Conservation (phyloP, 1,284 basidiomycete species). For the Cryptococcus sp. region DNA sequence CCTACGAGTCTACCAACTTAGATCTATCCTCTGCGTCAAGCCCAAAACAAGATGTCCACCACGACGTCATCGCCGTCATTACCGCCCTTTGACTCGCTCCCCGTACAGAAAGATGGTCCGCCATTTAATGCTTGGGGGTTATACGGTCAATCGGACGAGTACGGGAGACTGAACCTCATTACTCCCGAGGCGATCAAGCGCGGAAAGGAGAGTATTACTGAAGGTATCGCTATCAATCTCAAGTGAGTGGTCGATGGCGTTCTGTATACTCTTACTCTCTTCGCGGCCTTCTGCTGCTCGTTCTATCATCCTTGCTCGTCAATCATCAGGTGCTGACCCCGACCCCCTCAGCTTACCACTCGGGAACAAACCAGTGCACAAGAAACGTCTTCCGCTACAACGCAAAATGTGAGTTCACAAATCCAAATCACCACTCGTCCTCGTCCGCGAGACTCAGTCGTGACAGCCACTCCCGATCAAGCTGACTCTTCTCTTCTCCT, state of each 20-base stretch:
- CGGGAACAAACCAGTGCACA: too few species aligned
- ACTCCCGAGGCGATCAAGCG: slow-evolving; percentile 30
- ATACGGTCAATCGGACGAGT: slow-evolving; percentile 33
- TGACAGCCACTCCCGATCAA: background rate
- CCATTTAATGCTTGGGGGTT: slow-evolving; percentile 41
- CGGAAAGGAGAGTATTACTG: slow-evolving; percentile 25
- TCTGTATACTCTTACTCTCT: background rate
- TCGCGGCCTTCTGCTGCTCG: background rate
- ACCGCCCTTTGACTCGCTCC: background rate
- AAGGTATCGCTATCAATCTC: slow-evolving; percentile 34
- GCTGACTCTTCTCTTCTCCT: background rate
- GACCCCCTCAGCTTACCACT: too few species aligned
- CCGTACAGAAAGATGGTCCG: slow-evolving; percentile 18
- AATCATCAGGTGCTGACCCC: too few species aligned
- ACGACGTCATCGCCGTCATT: too few species aligned
- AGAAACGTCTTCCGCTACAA: background rate
- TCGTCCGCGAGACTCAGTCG: background rate
- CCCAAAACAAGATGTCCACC: too few species aligned
- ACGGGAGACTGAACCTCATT: slow-evolving; percentile 37
- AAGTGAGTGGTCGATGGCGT: slow-evolving; percentile 23
- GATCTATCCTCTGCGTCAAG: too few species aligned
- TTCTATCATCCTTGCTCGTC: background rate
- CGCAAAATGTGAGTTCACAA: slow-evolving; percentile 24
- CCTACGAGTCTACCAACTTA: too few species aligned
- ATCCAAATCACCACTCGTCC: background rate